These are phyloP conservation scores for Zizania latifolia DNA, from an alignment of 176 grass and related monocot species.

Conservation along the genomic window DNA sequence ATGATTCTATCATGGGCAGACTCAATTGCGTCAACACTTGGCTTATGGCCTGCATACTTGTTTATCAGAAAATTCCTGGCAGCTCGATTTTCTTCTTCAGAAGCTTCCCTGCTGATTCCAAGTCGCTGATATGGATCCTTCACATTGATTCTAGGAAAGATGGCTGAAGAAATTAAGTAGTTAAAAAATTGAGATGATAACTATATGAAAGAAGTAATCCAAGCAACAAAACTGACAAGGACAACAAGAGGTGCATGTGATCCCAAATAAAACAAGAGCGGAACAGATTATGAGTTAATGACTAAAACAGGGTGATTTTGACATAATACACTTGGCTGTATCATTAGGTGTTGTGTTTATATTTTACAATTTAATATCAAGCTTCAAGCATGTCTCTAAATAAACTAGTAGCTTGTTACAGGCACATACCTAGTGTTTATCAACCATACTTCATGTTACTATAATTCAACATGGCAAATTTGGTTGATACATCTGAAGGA, in stretches of 20 bases:
- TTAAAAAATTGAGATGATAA: slow-evolving; percentile 5
- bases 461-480: background rate
- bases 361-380: slow-evolving; percentile 3
- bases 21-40: slow-evolving; percentile 90
- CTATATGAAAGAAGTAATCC: background rate
- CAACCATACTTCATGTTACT: background rate
- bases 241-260: background rate
- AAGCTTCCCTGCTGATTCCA: slow-evolving; percentile 86
- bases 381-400: slow-evolving; percentile 11
- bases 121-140: slow-evolving; percentile 84
- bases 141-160: slow-evolving; percentile 82
- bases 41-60: slow-evolving; percentile 79
- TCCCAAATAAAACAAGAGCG: background rate
- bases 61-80: slow-evolving; percentile 80
- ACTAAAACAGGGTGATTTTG: background rate
- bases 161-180: slow-evolving; percentile 51
- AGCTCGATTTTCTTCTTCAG: slow-evolving; percentile 96
- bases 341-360: background rate
- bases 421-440: background rate
- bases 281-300: background rate
- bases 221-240: background rate
- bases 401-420: background rate
- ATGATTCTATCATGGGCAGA: slow-evolving; percentile 87
- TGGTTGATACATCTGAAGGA: background rate
- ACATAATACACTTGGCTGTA: background rate